Conservation (phyloP, 768 basidiomycete species). For the Sarcomyxa edulis region DNA sequence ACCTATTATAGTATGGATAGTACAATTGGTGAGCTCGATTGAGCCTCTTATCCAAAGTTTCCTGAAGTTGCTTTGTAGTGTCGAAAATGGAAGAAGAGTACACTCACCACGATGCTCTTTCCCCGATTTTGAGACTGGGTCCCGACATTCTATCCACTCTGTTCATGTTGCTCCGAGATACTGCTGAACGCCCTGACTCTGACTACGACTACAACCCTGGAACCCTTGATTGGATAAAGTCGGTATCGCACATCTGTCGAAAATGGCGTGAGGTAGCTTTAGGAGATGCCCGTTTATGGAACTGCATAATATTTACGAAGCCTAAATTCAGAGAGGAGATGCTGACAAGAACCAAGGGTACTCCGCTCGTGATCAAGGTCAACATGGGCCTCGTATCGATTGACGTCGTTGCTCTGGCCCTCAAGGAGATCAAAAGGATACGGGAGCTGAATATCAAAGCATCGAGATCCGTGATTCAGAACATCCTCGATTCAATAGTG, state of each 20-base stretch:
- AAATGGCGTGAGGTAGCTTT: slow-evolving; percentile 40
- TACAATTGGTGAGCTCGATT: no score
- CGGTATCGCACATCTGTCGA: slow-evolving; percentile 31
- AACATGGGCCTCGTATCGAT: slow-evolving; percentile 15
- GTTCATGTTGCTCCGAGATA: no score
- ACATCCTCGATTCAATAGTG: no score
- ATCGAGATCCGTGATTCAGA: no score
- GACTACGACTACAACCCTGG: slow-evolving; percentile 4
- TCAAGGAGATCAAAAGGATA: slow-evolving; percentile 26
- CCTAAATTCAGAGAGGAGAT: slow-evolving; percentile 35
- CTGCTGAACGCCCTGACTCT: no score
- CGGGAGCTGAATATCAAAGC: slow-evolving; percentile 24
- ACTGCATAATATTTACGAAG: slow-evolving; percentile 23
- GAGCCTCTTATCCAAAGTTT: no score
- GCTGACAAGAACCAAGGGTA: slow-evolving; percentile 36
- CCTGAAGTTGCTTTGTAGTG: no score
- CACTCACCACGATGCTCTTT: slow-evolving; percentile 26
- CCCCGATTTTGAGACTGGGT: slow-evolving; percentile 31
- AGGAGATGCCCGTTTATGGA: slow-evolving; percentile 34
- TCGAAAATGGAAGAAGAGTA: no score
- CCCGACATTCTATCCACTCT: slow-evolving; percentile 34
- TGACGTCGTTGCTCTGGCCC: slow-evolving; percentile 20
- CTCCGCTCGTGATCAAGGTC: slow-evolving; percentile 23
- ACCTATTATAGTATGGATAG: no score
- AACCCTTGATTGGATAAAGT: slow-evolving; percentile 27